Evolutionary conservation across 306 rosid genomes (phyloP).

Genomic region (Ormosia emarginata): DNA sequence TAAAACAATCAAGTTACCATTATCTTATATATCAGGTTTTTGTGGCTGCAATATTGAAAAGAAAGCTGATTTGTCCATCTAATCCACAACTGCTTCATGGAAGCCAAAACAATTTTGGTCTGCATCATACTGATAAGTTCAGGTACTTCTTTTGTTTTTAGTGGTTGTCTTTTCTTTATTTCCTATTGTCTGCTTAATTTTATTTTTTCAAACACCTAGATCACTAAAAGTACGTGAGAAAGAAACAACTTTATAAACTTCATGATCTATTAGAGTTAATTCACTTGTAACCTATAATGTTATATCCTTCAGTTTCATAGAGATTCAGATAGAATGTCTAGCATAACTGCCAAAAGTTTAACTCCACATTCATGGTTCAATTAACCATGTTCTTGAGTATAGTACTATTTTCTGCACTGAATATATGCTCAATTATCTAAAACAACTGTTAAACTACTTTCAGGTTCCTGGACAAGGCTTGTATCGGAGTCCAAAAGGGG

Average conservation of each 20-base stretch:
- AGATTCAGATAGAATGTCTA: too few species aligned
- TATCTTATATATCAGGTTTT: slow-evolving; percentile 50
- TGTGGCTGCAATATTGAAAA: slow-evolving; percentile 81
- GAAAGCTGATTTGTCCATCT: slow-evolving; percentile 65
- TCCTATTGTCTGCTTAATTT: background rate
- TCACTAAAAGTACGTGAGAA: background rate
- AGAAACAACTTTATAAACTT: too few species aligned
- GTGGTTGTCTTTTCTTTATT: background rate
- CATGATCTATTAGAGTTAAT: too few species aligned
- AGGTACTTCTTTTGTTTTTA: slow-evolving; percentile 36
- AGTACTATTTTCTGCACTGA: background rate
- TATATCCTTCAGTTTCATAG: too few species aligned
- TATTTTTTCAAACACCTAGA: too few species aligned
- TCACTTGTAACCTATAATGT: too few species aligned
- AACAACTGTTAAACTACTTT: background rate
- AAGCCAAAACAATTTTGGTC: slow-evolving; percentile 32
- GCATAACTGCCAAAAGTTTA: too few species aligned
- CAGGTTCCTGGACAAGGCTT: slow-evolving; percentile 94
- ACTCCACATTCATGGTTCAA: too few species aligned
- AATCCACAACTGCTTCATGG: slow-evolving; percentile 63
- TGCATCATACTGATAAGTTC: slow-evolving; percentile 54
- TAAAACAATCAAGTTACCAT: background rate
- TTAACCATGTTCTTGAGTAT: too few species aligned
- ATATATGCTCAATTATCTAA: background rate
- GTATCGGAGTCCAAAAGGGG: slow-evolving; percentile 52